phyloP scores from a whole-genome alignment of 1,284 basidiomycete genomes.

The Apiotrichum veenhuisii region DNA sequence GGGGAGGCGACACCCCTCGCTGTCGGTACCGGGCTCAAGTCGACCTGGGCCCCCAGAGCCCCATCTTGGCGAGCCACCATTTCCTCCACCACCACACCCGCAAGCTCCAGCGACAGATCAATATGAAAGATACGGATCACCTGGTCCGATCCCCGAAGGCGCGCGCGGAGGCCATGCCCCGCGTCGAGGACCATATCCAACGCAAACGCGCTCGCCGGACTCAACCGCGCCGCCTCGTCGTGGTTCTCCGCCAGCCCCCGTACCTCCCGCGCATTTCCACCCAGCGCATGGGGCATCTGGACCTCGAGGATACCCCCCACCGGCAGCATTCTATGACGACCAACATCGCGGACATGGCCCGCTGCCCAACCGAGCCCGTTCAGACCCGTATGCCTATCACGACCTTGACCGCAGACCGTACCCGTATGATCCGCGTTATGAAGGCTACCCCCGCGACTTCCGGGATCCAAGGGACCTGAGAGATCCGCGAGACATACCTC shows the following conservation, averaged over 20 bases:
- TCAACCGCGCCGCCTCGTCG: neutral
- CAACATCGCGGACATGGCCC: neutral
- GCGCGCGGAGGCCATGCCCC: neutral
- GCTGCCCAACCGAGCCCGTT: neutral
- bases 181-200: neutral
- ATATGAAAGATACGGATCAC: neutral
- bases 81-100: neutral
- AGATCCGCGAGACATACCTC: neutral
- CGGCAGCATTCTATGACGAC: neutral
- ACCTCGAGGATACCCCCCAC: neutral
- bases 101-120: neutral
- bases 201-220: neutral
- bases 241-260: neutral
- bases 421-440: neutral
- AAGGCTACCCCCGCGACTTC: neutral
- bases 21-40: neutral
- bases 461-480: neutral
- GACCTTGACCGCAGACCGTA: neutral
- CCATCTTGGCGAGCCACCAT: neutral
- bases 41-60: neutral
- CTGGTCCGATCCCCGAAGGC: neutral
- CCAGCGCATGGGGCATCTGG: neutral
- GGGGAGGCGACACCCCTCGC: neutral
- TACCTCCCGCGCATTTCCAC: neutral
- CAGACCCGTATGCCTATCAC: slow-evolving; percentile 3